Evolutionary conservation across 2,329 filamentous ascomycete genomes (phyloP).

Genomic region (Ascochyta pisi): DNA sequence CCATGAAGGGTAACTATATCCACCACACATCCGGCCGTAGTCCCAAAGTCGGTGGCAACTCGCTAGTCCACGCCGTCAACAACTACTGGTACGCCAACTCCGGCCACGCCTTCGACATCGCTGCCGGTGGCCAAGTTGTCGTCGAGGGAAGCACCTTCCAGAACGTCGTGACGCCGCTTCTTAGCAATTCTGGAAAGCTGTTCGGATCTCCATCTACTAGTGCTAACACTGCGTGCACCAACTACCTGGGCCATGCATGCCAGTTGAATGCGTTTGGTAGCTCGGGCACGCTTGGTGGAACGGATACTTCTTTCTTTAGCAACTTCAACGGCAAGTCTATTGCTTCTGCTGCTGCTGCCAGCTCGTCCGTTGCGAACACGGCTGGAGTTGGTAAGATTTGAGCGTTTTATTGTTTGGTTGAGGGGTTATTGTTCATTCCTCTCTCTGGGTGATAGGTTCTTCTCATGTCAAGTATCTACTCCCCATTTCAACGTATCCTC

Average conservation of each 20-base stretch:
- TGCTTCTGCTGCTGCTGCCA: slow-evolving; percentile 53
- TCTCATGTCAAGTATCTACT: too few species aligned
- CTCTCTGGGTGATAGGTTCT: too few species aligned
- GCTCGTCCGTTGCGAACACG: slow-evolving; percentile 45
- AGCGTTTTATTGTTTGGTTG: not conserved
- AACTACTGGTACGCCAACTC: slow-evolving; percentile 64
- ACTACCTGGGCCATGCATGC: slow-evolving; percentile 57
- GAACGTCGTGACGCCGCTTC: slow-evolving; percentile 54
- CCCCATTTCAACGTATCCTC: too few species aligned
- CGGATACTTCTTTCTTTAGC: slow-evolving; percentile 56
- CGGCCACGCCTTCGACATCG: slow-evolving; percentile 63
- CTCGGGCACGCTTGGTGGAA: slow-evolving; percentile 29
- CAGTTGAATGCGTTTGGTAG: slow-evolving; percentile 54
- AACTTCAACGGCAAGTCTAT: slow-evolving; percentile 61
- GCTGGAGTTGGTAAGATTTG: slow-evolving; percentile 56
- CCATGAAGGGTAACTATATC: slow-evolving; percentile 66
- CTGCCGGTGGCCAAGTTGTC: slow-evolving; percentile 50
- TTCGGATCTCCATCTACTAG: slow-evolving; percentile 47
- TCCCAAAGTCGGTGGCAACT: slow-evolving; percentile 62
- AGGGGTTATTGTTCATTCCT: too few species aligned
- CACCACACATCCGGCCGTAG: slow-evolving; percentile 62
- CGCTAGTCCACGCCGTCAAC: slow-evolving; percentile 65
- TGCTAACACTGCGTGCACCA: slow-evolving; percentile 52
- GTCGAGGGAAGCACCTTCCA: slow-evolving; percentile 65
- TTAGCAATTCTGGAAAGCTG: slow-evolving; percentile 49